Percentiles rank a stretch among this genome's conserved stretches.
Conservation (phyloP, 768 basidiomycete genomes). For the Obba rivulosa region DNA sequence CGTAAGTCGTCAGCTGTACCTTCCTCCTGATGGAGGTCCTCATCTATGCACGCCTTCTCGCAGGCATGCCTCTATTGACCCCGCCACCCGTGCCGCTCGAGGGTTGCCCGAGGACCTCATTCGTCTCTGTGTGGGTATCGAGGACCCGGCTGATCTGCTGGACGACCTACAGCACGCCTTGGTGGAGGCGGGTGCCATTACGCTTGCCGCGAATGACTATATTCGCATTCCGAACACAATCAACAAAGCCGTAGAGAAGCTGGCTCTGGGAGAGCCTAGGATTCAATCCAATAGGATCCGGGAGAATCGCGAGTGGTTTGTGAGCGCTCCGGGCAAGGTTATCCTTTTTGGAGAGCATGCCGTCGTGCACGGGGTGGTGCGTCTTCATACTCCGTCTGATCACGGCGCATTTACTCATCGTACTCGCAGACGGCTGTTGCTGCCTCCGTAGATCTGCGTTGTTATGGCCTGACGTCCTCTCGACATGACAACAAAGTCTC, state of each 20-base stretch:
- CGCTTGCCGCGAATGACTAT: constrained; percentile 42
- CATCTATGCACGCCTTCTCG: constrained; percentile 3
- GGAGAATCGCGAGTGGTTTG: constrained; percentile 64
- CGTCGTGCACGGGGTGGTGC: constrained; percentile 93
- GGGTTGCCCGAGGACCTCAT: constrained; percentile 99
- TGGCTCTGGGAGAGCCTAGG: constrained; percentile 35
- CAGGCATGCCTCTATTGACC: constrained; percentile 96
- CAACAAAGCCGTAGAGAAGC: constrained; percentile 63
- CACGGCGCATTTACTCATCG: not conserved
- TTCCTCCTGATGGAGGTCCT: not conserved
- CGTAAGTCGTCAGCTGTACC: constrained; percentile 68
- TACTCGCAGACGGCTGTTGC: constrained; percentile 79
- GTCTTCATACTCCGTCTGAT: constrained; percentile 29
- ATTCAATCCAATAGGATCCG: constrained; percentile 4
- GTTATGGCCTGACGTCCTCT: constrained; percentile 80
- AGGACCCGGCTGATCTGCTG: constrained; percentile 87
- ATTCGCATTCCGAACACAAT: constrained; percentile 41
- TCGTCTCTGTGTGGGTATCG: constrained; percentile 96
- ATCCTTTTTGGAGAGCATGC: constrained; percentile 99
- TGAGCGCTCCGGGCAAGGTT: constrained; percentile 96
- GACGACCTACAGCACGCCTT: constrained; percentile 94
- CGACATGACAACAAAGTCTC: constrained; percentile 69
- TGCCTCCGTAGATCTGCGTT: constrained; percentile 91
- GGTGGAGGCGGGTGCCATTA: constrained; percentile 85
- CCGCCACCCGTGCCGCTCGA: constrained; percentile 90